Evolutionary conservation across 352 stramenopile species (phyloP).

Genomic region (Albugo candida): DNA sequence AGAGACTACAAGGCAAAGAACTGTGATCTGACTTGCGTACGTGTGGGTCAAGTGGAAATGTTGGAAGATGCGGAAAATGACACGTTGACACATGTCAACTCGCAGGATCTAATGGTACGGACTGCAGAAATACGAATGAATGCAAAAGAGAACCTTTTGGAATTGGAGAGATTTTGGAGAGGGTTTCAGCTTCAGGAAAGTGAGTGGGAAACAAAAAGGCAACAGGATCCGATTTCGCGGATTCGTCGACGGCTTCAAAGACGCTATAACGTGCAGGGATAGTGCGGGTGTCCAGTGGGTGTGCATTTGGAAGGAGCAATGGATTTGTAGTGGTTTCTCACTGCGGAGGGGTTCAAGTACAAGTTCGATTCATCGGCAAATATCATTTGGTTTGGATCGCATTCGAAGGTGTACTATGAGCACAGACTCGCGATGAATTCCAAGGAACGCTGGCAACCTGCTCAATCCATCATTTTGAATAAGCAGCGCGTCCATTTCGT

Average conservation of each 20-base stretch:
- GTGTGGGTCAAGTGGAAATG: conserved; percentile 2
- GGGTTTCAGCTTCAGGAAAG: conserved; percentile 32
- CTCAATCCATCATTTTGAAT: too few relatives aligned
- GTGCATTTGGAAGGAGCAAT: too few relatives aligned
- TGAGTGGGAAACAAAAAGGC: conserved; percentile 35
- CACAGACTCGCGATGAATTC: too few relatives aligned
- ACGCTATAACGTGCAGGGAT: neutral
- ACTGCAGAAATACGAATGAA: conserved; percentile 43
- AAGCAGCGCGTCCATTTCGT: too few relatives aligned
- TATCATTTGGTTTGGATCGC: too few relatives aligned
- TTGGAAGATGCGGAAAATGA: conserved; percentile 9
- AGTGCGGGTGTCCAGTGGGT: too few relatives aligned
- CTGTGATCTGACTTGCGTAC: too few relatives aligned
- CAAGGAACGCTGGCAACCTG: too few relatives aligned
- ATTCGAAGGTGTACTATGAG: too few relatives aligned
- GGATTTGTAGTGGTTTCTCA: too few relatives aligned
- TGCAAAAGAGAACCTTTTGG: conserved; percentile 20
- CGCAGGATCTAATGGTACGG: conserved; percentile 48
- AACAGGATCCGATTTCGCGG: conserved; percentile 42
- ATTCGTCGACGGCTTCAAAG: conserved; percentile 33
- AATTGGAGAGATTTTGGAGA: conserved; percentile 22
- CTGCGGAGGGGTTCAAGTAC: too few relatives aligned
- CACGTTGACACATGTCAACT: conserved; percentile 25
- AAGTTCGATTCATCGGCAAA: too few relatives aligned
- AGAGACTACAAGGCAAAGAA: conserved; percentile 31